Evolutionary conservation across 441 rosid species (phyloP).

Genomic region (Hura crepitans): DNA sequence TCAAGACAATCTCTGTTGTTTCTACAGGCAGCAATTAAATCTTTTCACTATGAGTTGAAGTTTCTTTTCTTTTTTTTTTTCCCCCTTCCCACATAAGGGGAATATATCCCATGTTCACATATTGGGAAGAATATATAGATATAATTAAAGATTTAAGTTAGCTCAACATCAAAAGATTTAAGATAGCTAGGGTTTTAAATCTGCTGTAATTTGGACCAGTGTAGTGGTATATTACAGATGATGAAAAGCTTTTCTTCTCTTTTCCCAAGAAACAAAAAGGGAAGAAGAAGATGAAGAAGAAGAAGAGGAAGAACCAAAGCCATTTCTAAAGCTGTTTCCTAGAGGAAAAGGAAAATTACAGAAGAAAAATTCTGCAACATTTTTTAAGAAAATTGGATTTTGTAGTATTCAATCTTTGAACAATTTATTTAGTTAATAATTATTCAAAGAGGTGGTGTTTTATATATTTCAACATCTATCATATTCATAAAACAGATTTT

Average conservation of each 20-base stretch:
- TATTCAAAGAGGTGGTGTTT: no score
- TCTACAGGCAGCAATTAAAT: conserved; percentile 19
- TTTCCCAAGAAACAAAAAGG: not conserved
- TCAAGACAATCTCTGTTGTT: conserved; percentile 22
- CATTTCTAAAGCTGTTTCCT: not conserved
- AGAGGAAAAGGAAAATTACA: not conserved
- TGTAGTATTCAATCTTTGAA: no score
- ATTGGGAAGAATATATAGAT: not conserved
- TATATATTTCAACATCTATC: no score
- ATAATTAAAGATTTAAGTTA: not conserved
- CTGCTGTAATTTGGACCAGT: conserved; percentile 2
- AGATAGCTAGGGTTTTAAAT: not conserved
- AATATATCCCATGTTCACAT: not conserved
- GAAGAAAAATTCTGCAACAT: not conserved
- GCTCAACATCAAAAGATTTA: not conserved
- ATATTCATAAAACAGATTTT: no score
- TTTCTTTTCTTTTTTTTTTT: not conserved
- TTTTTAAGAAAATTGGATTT: no score
- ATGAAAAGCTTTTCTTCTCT: not conserved
- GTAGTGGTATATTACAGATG: not conserved
- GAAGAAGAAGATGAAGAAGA: no score
- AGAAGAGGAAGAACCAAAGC: conserved; percentile 5
- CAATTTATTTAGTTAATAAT: no score
- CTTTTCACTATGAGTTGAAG: not conserved
- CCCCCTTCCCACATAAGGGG: not conserved